Conservation (phyloP, 2,329 filamentous ascomycete species). For the Fusarium oxysporum region DNA sequence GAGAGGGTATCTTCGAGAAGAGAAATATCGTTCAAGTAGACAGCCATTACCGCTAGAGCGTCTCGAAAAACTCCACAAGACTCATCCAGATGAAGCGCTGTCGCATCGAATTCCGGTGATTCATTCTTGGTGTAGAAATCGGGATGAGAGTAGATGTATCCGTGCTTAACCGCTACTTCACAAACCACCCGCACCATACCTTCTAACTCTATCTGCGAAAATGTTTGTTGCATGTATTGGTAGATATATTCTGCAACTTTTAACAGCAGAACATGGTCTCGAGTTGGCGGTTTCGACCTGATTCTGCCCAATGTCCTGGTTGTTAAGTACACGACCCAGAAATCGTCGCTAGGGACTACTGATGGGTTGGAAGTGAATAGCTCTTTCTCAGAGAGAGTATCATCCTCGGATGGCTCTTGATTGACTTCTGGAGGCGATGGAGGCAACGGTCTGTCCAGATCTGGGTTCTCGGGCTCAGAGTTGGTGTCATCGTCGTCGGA, state of each 20-base stretch:
- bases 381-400: rapidly evolving
- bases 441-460: neutral
- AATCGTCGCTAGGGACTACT: neutral
- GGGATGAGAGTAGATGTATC: neutral
- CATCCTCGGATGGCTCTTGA: neutral
- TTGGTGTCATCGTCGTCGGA: neutral
- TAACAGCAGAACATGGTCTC: neutral
- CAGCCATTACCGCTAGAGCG: neutral
- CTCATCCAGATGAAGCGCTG: neutral
- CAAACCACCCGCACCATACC: neutral
- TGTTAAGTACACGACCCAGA: neutral
- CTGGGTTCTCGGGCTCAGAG: neutral
- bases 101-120: rapidly evolving
- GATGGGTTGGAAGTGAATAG: rapidly evolving
- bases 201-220: neutral
- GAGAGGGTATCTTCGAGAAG: neutral
- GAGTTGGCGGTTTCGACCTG: neutral
- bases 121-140: neutral
- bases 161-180: neutral
- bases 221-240: neutral
- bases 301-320: neutral
- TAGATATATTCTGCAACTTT: neutral
- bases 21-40: neutral
- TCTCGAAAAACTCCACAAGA: neutral
- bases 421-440: neutral